These are phyloP conservation scores for Ganoderma sp. DNA, from an alignment of 1,284 basidiomycete genomes.

Conservation along the genomic window DNA sequence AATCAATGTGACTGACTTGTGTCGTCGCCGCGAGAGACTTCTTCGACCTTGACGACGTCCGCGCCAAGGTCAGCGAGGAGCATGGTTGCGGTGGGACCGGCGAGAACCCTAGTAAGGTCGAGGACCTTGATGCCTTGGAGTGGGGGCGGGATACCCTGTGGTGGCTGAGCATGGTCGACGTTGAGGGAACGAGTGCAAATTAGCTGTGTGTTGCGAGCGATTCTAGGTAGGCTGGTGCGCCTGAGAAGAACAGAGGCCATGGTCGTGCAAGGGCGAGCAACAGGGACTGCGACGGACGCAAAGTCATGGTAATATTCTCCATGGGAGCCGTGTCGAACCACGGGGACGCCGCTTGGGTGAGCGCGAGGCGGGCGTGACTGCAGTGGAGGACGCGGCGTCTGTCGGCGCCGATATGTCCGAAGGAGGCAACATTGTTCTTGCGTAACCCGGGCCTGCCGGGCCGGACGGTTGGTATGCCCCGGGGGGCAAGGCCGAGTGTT, in stretches of 20 bases:
- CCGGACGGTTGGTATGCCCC: neutral
- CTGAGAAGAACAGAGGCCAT: conserved; percentile 20
- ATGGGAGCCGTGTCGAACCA: neutral
- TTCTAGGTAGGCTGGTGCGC: neutral
- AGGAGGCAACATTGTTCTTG: neutral
- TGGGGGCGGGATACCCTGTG: conserved; percentile 73
- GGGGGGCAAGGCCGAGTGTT: neutral
- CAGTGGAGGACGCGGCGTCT: neutral
- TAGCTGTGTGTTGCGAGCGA: neutral
- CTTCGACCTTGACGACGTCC: conserved; percentile 92
- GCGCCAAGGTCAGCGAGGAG: conserved; percentile 87
- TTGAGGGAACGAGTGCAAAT: conserved; percentile 15
- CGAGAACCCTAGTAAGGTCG: conserved; percentile 88
- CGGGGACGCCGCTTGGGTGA: neutral
- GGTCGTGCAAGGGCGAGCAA: neutral
- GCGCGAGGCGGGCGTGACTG: no score
- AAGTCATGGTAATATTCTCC: neutral
- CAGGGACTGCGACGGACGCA: neutral
- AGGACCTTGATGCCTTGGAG: conserved; percentile 81
- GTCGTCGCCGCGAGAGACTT: conserved; percentile 85
- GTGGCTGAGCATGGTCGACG: conserved; percentile 18
- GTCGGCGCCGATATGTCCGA: neutral
- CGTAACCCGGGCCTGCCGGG: neutral
- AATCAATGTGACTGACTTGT: conserved; percentile 61
- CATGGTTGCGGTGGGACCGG: conserved; percentile 91